A percentile compares a stretch with the other conserved stretches of the same genome.
phyloP scores from a whole-genome alignment of 768 basidiomycete genomes.

The Leccinum incarnatum region DNA sequence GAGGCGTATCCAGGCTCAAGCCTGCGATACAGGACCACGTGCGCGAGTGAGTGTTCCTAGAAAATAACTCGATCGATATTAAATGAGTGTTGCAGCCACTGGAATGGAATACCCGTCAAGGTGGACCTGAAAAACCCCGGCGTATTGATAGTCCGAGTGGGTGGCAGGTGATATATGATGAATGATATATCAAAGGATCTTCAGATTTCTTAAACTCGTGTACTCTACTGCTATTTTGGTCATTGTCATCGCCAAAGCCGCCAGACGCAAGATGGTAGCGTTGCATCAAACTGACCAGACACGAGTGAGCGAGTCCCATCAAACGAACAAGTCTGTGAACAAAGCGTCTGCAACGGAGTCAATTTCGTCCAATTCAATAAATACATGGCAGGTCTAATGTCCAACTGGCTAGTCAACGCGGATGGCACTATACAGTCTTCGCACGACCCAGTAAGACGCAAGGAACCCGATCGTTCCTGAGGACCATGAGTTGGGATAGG shows the following conservation, averaged over 20 bases:
- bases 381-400: constrained; percentile 7
- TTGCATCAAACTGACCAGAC: neutral
- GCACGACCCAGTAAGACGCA: constrained; percentile 88
- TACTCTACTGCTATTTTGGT: neutral
- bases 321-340: neutral
- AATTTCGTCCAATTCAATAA: constrained; percentile 7
- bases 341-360: neutral
- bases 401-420: constrained; percentile 56
- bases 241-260: neutral
- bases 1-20: constrained; percentile 76
- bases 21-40: constrained; percentile 87
- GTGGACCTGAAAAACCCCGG: constrained; percentile 81
- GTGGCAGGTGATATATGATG: neutral
- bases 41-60: constrained; percentile 50
- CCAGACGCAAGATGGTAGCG: neutral
- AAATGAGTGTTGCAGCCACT: constrained; percentile 36
- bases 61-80: neutral
- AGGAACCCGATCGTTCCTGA: constrained; percentile 88
- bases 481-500: constrained; percentile 4
- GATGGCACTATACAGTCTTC: constrained; percentile 77
- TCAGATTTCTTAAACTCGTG: neutral
- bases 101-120: constrained; percentile 61
- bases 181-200: neutral
- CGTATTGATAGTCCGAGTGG: constrained; percentile 68
- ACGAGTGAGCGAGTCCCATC: neutral